Evolutionary conservation across 164 flowering plant species (phyloP), one percentile per base, ranked within the genome.

Genomic region (Vitis rupestris): DNA sequence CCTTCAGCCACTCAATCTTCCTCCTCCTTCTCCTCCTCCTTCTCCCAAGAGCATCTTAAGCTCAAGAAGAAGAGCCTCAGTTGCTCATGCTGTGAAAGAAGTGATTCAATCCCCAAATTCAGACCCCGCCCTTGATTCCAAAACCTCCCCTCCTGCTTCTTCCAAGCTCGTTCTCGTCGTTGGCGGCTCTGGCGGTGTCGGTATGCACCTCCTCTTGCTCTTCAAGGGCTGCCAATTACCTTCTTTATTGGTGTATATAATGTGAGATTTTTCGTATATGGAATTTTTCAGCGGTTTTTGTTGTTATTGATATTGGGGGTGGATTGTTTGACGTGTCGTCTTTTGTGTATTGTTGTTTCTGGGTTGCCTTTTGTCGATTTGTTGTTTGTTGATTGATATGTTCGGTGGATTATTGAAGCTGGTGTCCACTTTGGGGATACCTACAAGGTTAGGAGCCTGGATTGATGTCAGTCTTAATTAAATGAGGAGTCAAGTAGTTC

Each of bases 121-220:
- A 14, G 79, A 71, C 30, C 64, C 81, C 13, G 68, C 75, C 67
- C 76, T 71, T 61, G 73, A 66, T 66, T 69, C 79, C 16, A 30
- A 76, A 70, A 52, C 81, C 14, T 11, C 70, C 50, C 67, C 74
- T 57, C 57, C 79, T 52, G 58, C 87, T 1, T 85, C 94, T 65
- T 87, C 94, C 29, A 92, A 91, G 84, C 75, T 90, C 17, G 99
- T 94, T 50, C 96, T 94, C 44, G 99, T 94, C 19, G 83, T 86
- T 64, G 99, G 99, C 10, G 99, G 92, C 75, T 64, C 97, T 2
- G 97, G 99, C 19, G 99, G 99, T 7, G 99, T 94, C 31, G 99
- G 99, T 90, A 83, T 7, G 77, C 19, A 16, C 30, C 55, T 17
- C 69, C 59, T 23, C 13, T 57, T 17, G 19, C 2, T 47, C 27